phyloP scores from a whole-genome alignment of 2,329 filamentous ascomycete genomes.

The Pseudocercospora crystallina region DNA sequence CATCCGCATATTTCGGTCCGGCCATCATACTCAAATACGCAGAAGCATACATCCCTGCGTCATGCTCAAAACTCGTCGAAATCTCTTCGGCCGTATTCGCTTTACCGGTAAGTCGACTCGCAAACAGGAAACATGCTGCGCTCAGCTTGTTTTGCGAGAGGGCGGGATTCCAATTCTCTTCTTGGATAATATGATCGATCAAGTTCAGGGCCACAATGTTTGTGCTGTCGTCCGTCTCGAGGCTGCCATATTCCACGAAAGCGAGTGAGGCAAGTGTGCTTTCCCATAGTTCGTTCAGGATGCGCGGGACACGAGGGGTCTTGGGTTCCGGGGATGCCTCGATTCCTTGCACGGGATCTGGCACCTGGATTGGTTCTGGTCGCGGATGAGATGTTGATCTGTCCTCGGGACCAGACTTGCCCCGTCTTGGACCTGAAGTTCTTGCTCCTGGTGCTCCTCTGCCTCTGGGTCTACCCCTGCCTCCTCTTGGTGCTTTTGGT shows the following conservation, averaged over 20 bases:
- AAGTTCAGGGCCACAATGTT: constrained; percentile 20
- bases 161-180: constrained; percentile 18
- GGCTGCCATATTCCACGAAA: constrained; percentile 14
- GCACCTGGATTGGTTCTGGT: neutral
- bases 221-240: constrained; percentile 13
- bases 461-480: too few relatives aligned
- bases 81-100: constrained; percentile 9
- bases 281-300: constrained; percentile 13
- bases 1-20: neutral
- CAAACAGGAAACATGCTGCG: constrained; percentile 22
- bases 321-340: neutral
- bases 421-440: too few relatives aligned
- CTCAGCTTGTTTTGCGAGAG: constrained; percentile 18
- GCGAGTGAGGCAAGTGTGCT: constrained; percentile 10
- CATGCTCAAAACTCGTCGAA: constrained; percentile 7
- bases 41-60: constrained; percentile 8
- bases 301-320: constrained; percentile 9
- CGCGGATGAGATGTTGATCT: too few relatives aligned
- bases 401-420: too few relatives aligned
- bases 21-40: constrained; percentile 4
- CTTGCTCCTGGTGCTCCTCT: too few relatives aligned
- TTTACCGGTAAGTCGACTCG: constrained; percentile 13
- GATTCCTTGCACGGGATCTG: neutral
- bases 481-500: too few relatives aligned
- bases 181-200: constrained; percentile 20